Base-by-base conservation (phyloP, 495 filamentous ascomycete genomes). In the Tuber calosporum region DNA sequence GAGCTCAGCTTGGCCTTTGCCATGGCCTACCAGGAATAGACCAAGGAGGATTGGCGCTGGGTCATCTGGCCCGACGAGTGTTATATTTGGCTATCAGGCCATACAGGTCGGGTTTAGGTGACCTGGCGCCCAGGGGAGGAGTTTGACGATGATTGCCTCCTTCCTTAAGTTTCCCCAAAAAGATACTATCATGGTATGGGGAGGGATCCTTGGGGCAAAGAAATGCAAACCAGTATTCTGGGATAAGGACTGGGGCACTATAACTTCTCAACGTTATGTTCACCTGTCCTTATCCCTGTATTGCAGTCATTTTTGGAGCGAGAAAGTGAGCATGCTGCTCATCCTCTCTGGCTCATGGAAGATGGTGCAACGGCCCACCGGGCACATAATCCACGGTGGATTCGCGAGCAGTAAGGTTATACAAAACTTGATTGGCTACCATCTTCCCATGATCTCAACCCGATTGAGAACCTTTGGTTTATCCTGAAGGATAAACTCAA, bases 291-390 rank as follows among this genome's bases (percentile, higher is more conserved):
- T 2, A 19, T n/a, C 6, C 41, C 75, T 7, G 41, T 69, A 5
- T 26, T 75, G 11, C 67, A 70, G 42, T 69, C 69, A 1, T 48
- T 79, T 40, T 79, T 75, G 75, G 68, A 68, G 53, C 34, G 19
- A 13, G 41, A 69, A 38, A 69, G 68, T 53, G 3, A 62, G 26
- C 13, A 22, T 40, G n/a, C 69, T 17, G 40, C 13, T 3, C 1
- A 39, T 3, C 19, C 34, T 13, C 53, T 77, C 22, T 70, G 39
- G 67, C 7, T 77, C 22, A 74, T 73, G 43, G 74, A 74, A 17
- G 66, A 77, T 66, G 62, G 41, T 7, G 48, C 43, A 1, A 20
- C 68, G 36, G 26, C 58, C 15, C 43, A 45, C 42, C 19, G 4
- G 17, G 19, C 6, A 45, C 19, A 45, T 45, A 1, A 45, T 20